A percentile compares a stretch with the other conserved stretches of the same genome.
Evolutionary conservation across 2,329 filamentous ascomycete genomes (phyloP).

Genomic region (Thermomyces lanuginosus): DNA sequence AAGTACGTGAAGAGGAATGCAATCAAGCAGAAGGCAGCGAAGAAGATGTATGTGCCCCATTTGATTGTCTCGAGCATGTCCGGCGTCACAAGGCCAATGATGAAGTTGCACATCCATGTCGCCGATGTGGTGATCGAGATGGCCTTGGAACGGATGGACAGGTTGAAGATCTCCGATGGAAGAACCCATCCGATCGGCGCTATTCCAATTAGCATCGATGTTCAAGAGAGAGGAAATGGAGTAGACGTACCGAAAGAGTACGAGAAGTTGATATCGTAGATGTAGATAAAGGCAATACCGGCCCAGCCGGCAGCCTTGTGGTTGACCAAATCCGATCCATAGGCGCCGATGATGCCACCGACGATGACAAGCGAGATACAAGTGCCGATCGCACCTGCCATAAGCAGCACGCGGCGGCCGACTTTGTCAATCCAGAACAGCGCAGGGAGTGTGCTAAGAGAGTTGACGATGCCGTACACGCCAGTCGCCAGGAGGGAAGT

Average conservation of each 20-base stretch:
- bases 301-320: slow-evolving; percentile 21
- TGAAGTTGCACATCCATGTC: slow-evolving; percentile 26
- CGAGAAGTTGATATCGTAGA: slow-evolving; percentile 23
- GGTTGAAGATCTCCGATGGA: slow-evolving; percentile 25
- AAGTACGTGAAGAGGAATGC: slow-evolving; percentile 20
- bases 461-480: slow-evolving; percentile 25
- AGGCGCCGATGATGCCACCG: slow-evolving; percentile 18
- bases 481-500: slow-evolving; percentile 21
- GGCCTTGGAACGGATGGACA: slow-evolving; percentile 22
- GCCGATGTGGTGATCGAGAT: slow-evolving; percentile 24
- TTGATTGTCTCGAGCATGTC: slow-evolving; percentile 23
- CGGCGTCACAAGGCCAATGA: slow-evolving; percentile 22
- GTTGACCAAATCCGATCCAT: slow-evolving; percentile 13
- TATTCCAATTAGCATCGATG: slow-evolving; percentile 4
- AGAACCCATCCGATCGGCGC: slow-evolving; percentile 24
- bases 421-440: slow-evolving; percentile 22
- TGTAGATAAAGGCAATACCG: slow-evolving; percentile 23
- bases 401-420: slow-evolving; percentile 18
- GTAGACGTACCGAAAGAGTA: slow-evolving; percentile 22
- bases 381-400: slow-evolving; percentile 21
- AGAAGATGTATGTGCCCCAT: slow-evolving; percentile 26
- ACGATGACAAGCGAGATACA: slow-evolving; percentile 22
- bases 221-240: too few relatives aligned
- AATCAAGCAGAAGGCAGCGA: slow-evolving; percentile 21
- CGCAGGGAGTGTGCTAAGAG: slow-evolving; percentile 18